Evolutionary conservation across 2,329 filamentous ascomycete species (phyloP).

Genomic region (Ramularia endophylla): DNA sequence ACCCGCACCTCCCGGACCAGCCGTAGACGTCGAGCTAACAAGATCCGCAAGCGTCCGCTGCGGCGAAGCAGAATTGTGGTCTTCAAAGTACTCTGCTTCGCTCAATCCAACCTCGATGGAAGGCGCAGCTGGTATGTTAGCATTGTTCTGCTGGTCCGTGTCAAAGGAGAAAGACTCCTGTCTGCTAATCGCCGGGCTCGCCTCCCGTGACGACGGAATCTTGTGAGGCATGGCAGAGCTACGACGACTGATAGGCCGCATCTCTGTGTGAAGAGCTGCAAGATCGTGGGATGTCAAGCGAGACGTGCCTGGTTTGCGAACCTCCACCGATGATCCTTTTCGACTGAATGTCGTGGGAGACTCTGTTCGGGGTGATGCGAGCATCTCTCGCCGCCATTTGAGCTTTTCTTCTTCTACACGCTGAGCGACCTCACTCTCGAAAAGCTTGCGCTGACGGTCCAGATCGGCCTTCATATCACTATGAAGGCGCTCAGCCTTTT

Average conservation of each 20-base stretch:
- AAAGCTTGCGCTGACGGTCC: slow-evolving; percentile 53
- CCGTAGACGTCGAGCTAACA: slow-evolving; percentile 55
- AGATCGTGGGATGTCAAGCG: slow-evolving; percentile 26
- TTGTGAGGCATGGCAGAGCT: slow-evolving; percentile 21
- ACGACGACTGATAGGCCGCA: slow-evolving; percentile 31
- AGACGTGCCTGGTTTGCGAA: slow-evolving; percentile 24
- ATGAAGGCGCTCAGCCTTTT: slow-evolving; percentile 59
- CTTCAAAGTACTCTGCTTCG: slow-evolving; percentile 52
- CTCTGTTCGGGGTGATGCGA: slow-evolving; percentile 30
- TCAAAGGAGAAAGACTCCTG: slow-evolving; percentile 41
- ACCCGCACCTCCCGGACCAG: slow-evolving; percentile 60
- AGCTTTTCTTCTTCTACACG: slow-evolving; percentile 59
- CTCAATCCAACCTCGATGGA: slow-evolving; percentile 40
- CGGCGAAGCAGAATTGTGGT: slow-evolving; percentile 48
- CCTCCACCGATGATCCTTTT: slow-evolving; percentile 32
- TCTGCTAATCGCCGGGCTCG: slow-evolving; percentile 31
- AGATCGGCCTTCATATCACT: slow-evolving; percentile 52
- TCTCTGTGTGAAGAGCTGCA: slow-evolving; percentile 17
- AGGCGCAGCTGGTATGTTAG: slow-evolving; percentile 30
- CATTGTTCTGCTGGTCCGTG: slow-evolving; percentile 1
- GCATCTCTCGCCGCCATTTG: slow-evolving; percentile 49
- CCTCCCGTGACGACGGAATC: slow-evolving; percentile 16
- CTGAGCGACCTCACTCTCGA: slow-evolving; percentile 52
- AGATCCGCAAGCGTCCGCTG: slow-evolving; percentile 60
- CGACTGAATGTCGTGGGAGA: slow-evolving; percentile 33